Conservation (phyloP, 2,329 filamentous ascomycete genomes). For the Metarhizium rileyi region DNA sequence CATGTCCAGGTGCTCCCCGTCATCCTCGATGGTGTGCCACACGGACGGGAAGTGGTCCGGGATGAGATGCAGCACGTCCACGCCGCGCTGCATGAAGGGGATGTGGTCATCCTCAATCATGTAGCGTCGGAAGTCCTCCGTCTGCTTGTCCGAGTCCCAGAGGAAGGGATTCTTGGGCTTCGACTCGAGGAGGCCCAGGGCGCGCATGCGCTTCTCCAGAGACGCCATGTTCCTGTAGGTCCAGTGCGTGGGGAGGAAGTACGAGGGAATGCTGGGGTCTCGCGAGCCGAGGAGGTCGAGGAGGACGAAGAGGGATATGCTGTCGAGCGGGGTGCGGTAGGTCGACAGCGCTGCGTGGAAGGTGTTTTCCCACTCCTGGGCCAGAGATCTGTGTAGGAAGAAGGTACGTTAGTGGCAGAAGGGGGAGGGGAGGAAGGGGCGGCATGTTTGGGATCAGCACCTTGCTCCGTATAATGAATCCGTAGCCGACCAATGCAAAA, state of each 20-base stretch:
- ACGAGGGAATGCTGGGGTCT: conserved; percentile 66
- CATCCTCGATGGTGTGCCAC: conserved; percentile 81
- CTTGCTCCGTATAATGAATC: conserved; percentile 87
- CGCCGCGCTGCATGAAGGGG: conserved; percentile 79
- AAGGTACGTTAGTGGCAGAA: background rate
- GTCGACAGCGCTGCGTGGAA: conserved; percentile 62
- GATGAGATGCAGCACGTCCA: conserved; percentile 84
- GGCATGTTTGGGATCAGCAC: conserved; percentile 30
- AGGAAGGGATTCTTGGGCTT: conserved; percentile 47
- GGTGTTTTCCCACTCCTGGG: conserved; percentile 67
- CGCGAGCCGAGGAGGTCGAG: conserved; percentile 74
- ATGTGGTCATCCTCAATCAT: conserved; percentile 80
- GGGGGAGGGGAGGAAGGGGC: too few relatives aligned
- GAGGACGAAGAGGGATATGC: conserved; percentile 84
- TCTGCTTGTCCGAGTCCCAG: conserved; percentile 46
- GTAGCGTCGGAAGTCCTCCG: conserved; percentile 34
- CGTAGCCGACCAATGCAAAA: conserved; percentile 63
- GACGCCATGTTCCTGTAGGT: conserved; percentile 70
- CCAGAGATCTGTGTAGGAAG: conserved; percentile 47
- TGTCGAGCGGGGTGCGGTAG: conserved; percentile 62
- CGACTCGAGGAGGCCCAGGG: conserved; percentile 56
- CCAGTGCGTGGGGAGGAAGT: conserved; percentile 88
- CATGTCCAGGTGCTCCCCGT: conserved; percentile 74
- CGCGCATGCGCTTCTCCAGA: conserved; percentile 65
- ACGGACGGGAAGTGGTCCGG: conserved; percentile 67